Evolutionary conservation across 106 monocot genomes (phyloP), one percentile per base, ranked within the genome.

Genomic region (Dendrobium catenatum): DNA sequence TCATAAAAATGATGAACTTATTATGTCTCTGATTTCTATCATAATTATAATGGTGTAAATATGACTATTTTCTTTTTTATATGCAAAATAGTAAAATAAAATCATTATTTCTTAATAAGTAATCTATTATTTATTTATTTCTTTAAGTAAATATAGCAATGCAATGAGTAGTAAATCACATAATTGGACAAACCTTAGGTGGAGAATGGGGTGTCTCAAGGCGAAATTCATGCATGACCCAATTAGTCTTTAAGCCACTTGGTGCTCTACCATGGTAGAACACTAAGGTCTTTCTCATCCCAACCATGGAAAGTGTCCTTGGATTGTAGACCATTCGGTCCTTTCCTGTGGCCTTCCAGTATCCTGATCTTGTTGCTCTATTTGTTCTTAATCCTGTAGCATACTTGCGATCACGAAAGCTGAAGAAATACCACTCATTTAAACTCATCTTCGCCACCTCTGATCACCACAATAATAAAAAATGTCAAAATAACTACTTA

Each of bases 341-440:
- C 66, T 92, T 92, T 8, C 91, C 91, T 0, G 89, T 92, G 15
- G 91, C 89, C 77, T 92, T 92, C 91, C 91, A 91, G n/a, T 91
- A 89, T 5, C 91, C 91, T 0, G 86, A 83, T 70, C 81, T 91
- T 20, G 91, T 91, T 15, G 91, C 91, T 54, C 91, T 82, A 40
- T 91, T 91, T 66, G 91, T 85, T 20, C 89, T 80, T 18, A 80
- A 89, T 7, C 93, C 93, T 1, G 84, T 90, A 11, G 93, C 82
- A 55, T 93, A 93, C 40, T 93, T 93, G 5, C 93, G 85, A 79
- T 93, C 93, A 20, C 90, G 83, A n/a, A 90, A 89, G 84, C 87
- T 93, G 84, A 90, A 93, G 89, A 93, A 93, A 83, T 93, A 93
- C 93, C 90, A 93, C 82, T 92, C 89, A 11, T 87, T 89, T 15